phyloP scores from a whole-genome alignment of 768 basidiomycete genomes.

The Tulasnella sp. region DNA sequence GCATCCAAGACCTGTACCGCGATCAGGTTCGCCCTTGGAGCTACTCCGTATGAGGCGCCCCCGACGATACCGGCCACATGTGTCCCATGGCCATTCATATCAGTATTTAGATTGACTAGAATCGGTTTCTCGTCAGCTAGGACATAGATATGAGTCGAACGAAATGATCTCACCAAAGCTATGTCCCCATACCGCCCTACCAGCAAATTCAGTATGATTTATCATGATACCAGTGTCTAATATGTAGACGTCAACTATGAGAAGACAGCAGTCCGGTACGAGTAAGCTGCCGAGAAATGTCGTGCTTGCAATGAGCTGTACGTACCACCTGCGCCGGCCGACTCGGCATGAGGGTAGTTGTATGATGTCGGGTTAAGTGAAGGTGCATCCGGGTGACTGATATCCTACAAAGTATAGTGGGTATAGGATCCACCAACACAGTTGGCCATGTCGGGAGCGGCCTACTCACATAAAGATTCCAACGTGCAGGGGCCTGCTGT shows the following conservation, averaged over 20 bases:
- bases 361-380: too few relatives aligned
- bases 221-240: slow-evolving; percentile 24
- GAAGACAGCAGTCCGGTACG: not conserved
- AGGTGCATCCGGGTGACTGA: too few relatives aligned
- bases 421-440: too few relatives aligned
- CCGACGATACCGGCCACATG: not conserved
- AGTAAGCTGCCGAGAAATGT: too few relatives aligned
- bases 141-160: not conserved
- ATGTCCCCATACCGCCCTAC: slow-evolving; percentile 10
- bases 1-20: not conserved
- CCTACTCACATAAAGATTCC: too few relatives aligned
- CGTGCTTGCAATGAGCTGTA: too few relatives aligned
- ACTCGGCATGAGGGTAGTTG: too few relatives aligned
- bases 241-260: slow-evolving; percentile 28
- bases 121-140: not conserved
- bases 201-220: slow-evolving; percentile 10
- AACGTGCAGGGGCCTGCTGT: too few relatives aligned
- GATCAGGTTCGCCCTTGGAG: not conserved
- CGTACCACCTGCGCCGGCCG: too few relatives aligned
- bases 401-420: too few relatives aligned
- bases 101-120: not conserved
- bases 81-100: slow-evolving; percentile 19
- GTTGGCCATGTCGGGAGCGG: too few relatives aligned
- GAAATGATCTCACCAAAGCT: not conserved
- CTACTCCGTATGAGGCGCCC: not conserved